phyloP scores from a whole-genome alignment of 768 basidiomycete genomes.

The Fomitopsis serialis region DNA sequence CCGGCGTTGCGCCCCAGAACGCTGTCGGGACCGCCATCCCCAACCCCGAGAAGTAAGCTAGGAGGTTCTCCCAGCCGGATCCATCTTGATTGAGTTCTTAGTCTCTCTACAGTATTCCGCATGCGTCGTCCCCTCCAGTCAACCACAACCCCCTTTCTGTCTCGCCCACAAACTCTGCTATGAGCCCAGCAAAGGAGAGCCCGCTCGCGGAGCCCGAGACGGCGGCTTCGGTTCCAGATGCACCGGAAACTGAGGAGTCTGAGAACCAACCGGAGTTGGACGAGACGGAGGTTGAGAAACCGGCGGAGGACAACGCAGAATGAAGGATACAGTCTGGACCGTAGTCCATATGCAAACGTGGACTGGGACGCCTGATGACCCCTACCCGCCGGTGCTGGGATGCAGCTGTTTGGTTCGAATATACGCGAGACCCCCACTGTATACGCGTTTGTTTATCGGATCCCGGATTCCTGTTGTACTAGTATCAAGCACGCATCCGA shows the following conservation, averaged over 20 bases:
- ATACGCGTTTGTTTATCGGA: neutral
- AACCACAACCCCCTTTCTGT: conserved; percentile 45
- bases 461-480: neutral
- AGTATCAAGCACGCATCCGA: neutral
- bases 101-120: conserved; percentile 66
- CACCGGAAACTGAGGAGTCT: conserved; percentile 1
- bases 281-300: neutral
- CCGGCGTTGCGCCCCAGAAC: conserved; percentile 83
- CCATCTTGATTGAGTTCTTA: neutral
- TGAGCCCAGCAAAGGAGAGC: conserved; percentile 60
- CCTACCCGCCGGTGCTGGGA: neutral
- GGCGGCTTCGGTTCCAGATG: neutral
- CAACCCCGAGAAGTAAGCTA: conserved; percentile 89
- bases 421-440: neutral
- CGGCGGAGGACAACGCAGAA: conserved; percentile 1
- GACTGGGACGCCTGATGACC: neutral
- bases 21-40: conserved; percentile 95
- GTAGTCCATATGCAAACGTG: neutral
- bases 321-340: neutral
- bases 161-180: conserved; percentile 61
- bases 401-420: neutral
- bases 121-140: conserved; percentile 69
- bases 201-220: conserved; percentile 25
- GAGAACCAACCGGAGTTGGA: conserved; percentile 1
- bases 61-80: neutral